These are phyloP conservation scores for Citropsis articulata DNA, from an alignment of 345 rosid species.

Conservation along the genomic window DNA sequence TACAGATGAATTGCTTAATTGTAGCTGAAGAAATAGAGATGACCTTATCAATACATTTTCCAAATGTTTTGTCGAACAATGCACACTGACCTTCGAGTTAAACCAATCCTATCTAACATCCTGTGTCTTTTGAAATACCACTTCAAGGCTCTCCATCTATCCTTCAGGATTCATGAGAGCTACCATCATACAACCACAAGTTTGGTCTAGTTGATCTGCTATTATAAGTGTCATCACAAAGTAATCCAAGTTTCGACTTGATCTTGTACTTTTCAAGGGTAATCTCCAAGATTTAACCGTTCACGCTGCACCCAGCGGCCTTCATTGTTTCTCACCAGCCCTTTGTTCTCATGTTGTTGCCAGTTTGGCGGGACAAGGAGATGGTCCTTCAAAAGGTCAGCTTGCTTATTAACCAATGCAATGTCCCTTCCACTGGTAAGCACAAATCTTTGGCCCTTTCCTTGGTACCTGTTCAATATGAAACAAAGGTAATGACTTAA, in stretches of 20 bases:
- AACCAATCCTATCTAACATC: neutral
- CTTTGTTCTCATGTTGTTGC: constrained; percentile 23
- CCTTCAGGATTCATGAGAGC: neutral
- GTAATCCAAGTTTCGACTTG: neutral
- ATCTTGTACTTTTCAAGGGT: neutral
- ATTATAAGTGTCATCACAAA: neutral
- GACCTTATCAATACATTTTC: neutral
- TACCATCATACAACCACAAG: neutral
- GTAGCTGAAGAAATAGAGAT: neutral
- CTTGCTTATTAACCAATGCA: constrained; percentile 25
- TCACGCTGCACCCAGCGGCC: constrained; percentile 17
- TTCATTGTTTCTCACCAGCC: constrained; percentile 14
- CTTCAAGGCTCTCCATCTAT: neutral
- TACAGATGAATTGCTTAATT: neutral
- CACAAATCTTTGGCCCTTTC: constrained; percentile 17
- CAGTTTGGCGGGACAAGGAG: constrained; percentile 16
- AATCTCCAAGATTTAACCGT: constrained; percentile 2
- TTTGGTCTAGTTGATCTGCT: neutral
- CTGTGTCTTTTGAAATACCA: neutral
- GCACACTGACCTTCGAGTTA: neutral
- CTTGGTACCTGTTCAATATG: constrained; percentile 15
- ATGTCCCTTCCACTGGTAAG: constrained; percentile 20
- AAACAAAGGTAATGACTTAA: neutral
- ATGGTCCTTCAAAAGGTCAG: constrained; percentile 18
- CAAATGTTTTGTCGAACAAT: neutral